Percentiles rank a stretch among this genome's conserved stretches.
phyloP scores from a whole-genome alignment of 306 rosid genomes.

The Prunus mongolica region DNA sequence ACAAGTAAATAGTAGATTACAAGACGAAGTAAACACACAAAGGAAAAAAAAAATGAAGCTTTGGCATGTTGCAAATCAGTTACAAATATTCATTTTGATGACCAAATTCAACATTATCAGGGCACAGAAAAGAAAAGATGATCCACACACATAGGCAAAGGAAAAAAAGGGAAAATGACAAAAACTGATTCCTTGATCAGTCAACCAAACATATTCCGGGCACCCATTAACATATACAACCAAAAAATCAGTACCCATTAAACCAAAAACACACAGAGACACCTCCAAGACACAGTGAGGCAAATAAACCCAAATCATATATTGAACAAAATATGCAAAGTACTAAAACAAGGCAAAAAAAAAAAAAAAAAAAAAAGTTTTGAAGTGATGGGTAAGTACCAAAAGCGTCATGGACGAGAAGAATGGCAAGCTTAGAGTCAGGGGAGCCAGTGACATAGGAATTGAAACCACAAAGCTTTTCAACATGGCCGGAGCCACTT shows the following conservation, averaged over 20 bases:
- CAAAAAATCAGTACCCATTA: not conserved
- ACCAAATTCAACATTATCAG: too few species aligned
- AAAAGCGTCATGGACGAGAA: conserved; percentile 47
- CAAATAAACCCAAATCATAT: not conserved
- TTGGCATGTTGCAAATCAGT: too few species aligned
- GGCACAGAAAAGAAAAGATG: too few species aligned
- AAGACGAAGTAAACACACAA: not conserved
- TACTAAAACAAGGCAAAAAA: not conserved
- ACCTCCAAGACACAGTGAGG: not conserved
- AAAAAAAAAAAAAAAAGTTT: not conserved
- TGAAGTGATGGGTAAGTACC: conserved; percentile 25
- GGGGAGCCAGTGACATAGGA: conserved; percentile 50
- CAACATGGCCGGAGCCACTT: conserved; percentile 54
- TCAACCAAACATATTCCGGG: not conserved
- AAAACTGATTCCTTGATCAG: not conserved
- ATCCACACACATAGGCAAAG: not conserved
- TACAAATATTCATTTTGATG: too few species aligned
- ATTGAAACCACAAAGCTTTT: conserved; percentile 34
- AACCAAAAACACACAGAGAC: not conserved
- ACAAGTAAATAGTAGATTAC: not conserved
- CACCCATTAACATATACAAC: not conserved
- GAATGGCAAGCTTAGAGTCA: conserved; percentile 46
- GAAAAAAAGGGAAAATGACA: not conserved
- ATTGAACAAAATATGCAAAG: not conserved
- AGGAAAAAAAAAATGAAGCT: not conserved